These are phyloP conservation scores for Phellopilus nigrolimitatus DNA, from an alignment of 1,284 basidiomycete species.

Conservation along the genomic window DNA sequence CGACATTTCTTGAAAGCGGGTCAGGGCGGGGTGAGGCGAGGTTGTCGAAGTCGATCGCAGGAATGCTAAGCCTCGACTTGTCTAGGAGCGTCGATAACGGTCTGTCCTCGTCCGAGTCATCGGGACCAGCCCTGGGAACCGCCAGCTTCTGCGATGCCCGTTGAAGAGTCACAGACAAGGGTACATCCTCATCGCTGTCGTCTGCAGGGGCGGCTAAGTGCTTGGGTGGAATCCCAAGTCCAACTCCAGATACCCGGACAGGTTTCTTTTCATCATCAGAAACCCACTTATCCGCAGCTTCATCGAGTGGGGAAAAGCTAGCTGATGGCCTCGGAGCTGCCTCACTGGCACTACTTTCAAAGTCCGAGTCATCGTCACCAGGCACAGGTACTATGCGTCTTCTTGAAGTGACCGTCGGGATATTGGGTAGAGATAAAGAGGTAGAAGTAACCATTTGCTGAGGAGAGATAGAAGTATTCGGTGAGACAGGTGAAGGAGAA, in stretches of 20 bases:
- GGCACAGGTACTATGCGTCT: constrained; percentile 9
- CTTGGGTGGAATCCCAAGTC: constrained; percentile 41
- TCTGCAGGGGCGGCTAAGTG: constrained; percentile 32
- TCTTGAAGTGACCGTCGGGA: constrained; percentile 14
- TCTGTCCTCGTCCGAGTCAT: constrained; percentile 68
- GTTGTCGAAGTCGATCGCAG: constrained; percentile 39
- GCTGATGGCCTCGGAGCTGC: constrained; percentile 25
- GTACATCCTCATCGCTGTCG: constrained; percentile 72
- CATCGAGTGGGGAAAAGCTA: constrained; percentile 22
- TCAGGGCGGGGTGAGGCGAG: constrained; percentile 27
- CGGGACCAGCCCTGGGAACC: constrained; percentile 19
- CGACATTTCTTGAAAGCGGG: constrained; percentile 21
- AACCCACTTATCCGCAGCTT: constrained; percentile 46
- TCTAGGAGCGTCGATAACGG: constrained; percentile 58
- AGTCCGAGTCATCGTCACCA: constrained; percentile 35
- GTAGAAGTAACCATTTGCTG: background rate
- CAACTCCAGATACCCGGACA: constrained; percentile 50
- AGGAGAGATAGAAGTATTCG: constrained; percentile 3
- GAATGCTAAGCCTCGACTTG: constrained; percentile 46
- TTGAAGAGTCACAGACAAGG: constrained; percentile 58
- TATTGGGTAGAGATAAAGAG: constrained; percentile 16
- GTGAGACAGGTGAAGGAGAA: constrained; percentile 13
- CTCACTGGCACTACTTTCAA: constrained; percentile 45
- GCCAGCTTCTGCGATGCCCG: constrained; percentile 35
- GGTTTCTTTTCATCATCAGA: constrained; percentile 58